Evolutionary conservation across 208 protist species (phyloP), one percentile per base, ranked within the genome.

Genomic region (Novymonas esmeraldas): DNA sequence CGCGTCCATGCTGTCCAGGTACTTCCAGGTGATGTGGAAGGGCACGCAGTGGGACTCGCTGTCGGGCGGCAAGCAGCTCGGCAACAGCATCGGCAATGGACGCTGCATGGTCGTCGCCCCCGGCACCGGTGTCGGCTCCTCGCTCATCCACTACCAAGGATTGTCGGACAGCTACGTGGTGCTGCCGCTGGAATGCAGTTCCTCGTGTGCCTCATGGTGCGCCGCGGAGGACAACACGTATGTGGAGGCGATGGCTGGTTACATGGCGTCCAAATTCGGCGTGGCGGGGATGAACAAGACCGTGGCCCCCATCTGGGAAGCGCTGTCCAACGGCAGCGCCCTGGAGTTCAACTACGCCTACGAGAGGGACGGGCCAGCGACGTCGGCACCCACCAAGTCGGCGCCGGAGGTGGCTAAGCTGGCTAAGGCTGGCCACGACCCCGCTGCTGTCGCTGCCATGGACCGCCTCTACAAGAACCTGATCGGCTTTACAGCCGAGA

Each of bases 1-100:
- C 28, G 70, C 69, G 9, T 58, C 70, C 22, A 16, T 71, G 16
- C 78, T 93, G 5, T 5, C 57, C 6, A 63, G 86, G n/a, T 90
- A 90, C 77, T 89, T 89, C 73, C 68, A 58, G 24, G 57, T 86
- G 14, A 69, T 93, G 80, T 93, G 87, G 87, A 76, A 93, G 66
- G 87, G 87, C 51, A 79, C 73, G 4, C 73, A 81, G 48, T 85
- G 82, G 83, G 42, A 60, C 10, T 48, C 57, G 50, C 34, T 74
- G 26, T 68, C 69, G 26, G 77, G 61, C 0, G 66, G 58, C 39
- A 72, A 69, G 38, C 49, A 62, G 2, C 38, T 54, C 4, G 77
- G 73, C 41, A 72, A 54, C 0, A 58, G 48, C 10, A 61, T 92
- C 18, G 82, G 81, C 26, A 42, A 49, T 14, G 86, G 86, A 2